A percentile compares a stretch with the other conserved stretches of the same genome.
These are phyloP conservation scores for Dendrocalamus sinicus DNA, from an alignment of 176 grass and related monocot species.

Conservation along the genomic window DNA sequence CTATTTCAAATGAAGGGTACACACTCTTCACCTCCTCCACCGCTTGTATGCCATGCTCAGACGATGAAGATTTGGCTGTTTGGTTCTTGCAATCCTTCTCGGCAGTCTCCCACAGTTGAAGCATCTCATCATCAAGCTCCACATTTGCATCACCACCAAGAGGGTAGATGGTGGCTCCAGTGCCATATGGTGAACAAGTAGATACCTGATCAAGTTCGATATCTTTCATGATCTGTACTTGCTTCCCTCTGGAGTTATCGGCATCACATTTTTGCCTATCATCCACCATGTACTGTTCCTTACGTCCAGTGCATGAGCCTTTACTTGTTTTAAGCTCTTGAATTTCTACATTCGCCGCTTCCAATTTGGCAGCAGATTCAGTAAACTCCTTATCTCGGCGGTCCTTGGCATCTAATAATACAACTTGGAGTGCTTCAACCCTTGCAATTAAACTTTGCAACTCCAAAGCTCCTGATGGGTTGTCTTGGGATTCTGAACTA, in stretches of 20 bases:
- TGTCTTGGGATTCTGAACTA: conserved; percentile 18
- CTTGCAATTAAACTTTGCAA: conserved; percentile 62
- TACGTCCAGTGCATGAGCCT: conserved; percentile 8
- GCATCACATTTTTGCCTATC: conserved; percentile 35
- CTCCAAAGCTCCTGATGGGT: conserved; percentile 40
- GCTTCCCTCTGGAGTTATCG: conserved; percentile 51
- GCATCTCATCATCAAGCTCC: conserved; percentile 75
- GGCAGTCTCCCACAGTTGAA: conserved; percentile 74
- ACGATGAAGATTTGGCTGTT: conserved; percentile 44
- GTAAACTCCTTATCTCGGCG: conserved; percentile 46
- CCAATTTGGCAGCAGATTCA: conserved; percentile 40
- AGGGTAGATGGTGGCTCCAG: conserved; percentile 34
- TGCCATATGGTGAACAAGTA: conserved; percentile 49
- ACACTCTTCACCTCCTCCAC: conserved; percentile 62
- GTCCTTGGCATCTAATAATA: conserved; percentile 39
- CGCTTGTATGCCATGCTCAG: conserved; percentile 58
- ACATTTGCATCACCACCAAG: conserved; percentile 44
- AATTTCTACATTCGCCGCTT: conserved; percentile 38
- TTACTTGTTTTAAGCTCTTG: conserved; percentile 45
- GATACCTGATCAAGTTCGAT: conserved; percentile 73
- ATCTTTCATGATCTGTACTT: conserved; percentile 66
- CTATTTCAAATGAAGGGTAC: conserved; percentile 57
- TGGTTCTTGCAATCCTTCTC: conserved; percentile 61
- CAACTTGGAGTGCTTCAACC: conserved; percentile 58
- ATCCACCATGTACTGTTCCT: conserved; percentile 27